phyloP scores from a whole-genome alignment of 208 protist genomes.

The Angomonas ambiguus region DNA sequence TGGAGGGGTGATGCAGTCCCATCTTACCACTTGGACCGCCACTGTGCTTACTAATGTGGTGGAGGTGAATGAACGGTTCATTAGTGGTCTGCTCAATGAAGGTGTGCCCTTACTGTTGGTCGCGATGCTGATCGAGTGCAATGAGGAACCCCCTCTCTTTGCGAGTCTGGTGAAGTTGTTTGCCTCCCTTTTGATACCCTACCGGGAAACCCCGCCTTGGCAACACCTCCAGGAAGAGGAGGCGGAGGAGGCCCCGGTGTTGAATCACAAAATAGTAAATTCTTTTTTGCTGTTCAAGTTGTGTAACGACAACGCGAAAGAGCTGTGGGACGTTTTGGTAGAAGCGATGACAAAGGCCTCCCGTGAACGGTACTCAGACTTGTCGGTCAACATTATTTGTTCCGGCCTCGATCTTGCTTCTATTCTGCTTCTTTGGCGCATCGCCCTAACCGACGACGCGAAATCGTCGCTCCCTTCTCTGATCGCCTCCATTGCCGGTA shows the following conservation, averaged over 20 bases:
- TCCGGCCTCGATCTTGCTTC: conserved; percentile 30
- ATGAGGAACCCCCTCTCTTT: conserved; percentile 22
- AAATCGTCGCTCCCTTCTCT: not conserved
- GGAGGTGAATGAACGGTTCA: conserved; percentile 15
- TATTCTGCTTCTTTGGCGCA: conserved; percentile 29
- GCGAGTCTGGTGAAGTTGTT: conserved; percentile 20
- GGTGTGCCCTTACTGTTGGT: conserved; percentile 41
- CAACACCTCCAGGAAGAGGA: not conserved
- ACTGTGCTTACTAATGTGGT: conserved; percentile 44
- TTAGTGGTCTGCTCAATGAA: conserved; percentile 34
- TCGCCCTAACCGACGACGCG: not conserved
- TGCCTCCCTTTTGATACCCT: conserved; percentile 5
- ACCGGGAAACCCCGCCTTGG: not conserved
- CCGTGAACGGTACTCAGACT: conserved; percentile 25
- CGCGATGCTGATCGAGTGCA: conserved; percentile 31
- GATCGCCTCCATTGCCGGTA: not conserved
- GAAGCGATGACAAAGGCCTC: conserved; percentile 11
- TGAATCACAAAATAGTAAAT: conserved; percentile 1
- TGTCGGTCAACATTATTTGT: conserved; percentile 28
- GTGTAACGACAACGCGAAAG: conserved; percentile 16
- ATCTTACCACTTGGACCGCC: conserved; percentile 41
- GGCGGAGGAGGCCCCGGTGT: conserved; percentile 1
- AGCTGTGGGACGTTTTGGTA: conserved; percentile 12
- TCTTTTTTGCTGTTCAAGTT: conserved; percentile 37
- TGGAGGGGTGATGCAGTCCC: conserved; percentile 19